A percentile compares a stretch with the other conserved stretches of the same genome.
Evolutionary conservation across 192 early-diverging fungal genomes (phyloP).

Genomic region (Dimargaris verticillata): DNA sequence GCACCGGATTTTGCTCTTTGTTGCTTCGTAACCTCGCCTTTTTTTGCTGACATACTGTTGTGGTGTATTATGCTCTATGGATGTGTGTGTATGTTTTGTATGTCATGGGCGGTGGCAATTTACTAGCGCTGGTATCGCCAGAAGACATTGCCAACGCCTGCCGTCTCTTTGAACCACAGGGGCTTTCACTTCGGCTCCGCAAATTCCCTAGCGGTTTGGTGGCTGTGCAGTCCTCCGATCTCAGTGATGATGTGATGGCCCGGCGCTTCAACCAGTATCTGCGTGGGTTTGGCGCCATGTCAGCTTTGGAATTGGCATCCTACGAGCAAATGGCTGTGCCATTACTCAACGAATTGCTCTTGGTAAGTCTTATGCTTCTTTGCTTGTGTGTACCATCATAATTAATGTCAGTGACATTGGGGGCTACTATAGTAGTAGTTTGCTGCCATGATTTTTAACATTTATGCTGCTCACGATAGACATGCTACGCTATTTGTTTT

Average conservation of each 20-base stretch:
- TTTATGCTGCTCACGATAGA: too few species aligned
- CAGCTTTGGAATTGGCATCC: constrained; percentile 52
- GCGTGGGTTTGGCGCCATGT: constrained; percentile 32
- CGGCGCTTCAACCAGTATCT: constrained; percentile 34
- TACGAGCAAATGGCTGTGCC: constrained; percentile 38
- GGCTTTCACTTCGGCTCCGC: constrained; percentile 56
- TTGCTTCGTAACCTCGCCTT: too few species aligned
- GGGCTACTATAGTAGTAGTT: too few species aligned
- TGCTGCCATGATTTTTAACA: too few species aligned
- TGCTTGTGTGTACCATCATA: background rate
- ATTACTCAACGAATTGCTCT: constrained; percentile 49
- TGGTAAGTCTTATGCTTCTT: constrained; percentile 24
- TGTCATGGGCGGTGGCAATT: too few species aligned
- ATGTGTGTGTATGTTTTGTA: too few species aligned
- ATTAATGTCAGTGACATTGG: too few species aligned
- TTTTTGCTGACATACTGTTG: too few species aligned
- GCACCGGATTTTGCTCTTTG: too few species aligned
- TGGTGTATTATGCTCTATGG: too few species aligned
- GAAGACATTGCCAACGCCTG: constrained; percentile 77
- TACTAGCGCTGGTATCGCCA: constrained; percentile 68
- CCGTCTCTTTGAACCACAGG: constrained; percentile 41
- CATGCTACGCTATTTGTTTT: too few species aligned
- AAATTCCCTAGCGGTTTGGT: constrained; percentile 68
- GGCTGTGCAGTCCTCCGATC: constrained; percentile 48
- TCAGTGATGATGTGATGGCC: constrained; percentile 53